Evolutionary conservation across 441 rosid species (phyloP).

Genomic region (Erodium moschatum): DNA sequence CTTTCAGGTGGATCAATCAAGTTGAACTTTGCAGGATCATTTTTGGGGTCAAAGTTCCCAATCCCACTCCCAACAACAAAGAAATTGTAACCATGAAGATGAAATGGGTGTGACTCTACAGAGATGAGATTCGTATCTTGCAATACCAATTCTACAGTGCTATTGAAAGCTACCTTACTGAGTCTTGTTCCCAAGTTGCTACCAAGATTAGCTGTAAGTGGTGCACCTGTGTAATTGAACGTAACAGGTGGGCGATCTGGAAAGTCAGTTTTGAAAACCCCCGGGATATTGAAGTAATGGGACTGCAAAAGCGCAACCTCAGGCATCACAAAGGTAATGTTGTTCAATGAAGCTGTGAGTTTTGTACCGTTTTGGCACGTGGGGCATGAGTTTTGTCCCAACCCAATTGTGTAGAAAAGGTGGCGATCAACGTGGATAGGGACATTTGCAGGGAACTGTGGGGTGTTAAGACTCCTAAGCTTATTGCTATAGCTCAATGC

Average conservation of each 20-base stretch:
- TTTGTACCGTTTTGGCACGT: constrained; percentile 41
- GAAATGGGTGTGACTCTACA: constrained; percentile 63
- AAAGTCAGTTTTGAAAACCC: constrained; percentile 48
- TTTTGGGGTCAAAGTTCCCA: constrained; percentile 48
- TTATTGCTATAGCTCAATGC: constrained; percentile 36
- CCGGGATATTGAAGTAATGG: constrained; percentile 39
- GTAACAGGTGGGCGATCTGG: constrained; percentile 49
- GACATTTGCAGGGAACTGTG: constrained; percentile 38
- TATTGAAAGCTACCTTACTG: constrained; percentile 44
- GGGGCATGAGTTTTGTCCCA: constrained; percentile 43
- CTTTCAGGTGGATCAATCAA: constrained; percentile 52
- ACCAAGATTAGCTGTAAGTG: constrained; percentile 36
- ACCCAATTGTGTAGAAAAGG: constrained; percentile 35
- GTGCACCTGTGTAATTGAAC: constrained; percentile 51
- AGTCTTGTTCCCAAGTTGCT: constrained; percentile 36
- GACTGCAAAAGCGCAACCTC: constrained; percentile 48
- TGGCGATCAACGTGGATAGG: constrained; percentile 46
- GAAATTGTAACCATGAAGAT: constrained; percentile 66
- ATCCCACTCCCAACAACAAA: constrained; percentile 50
- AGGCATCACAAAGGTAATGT: constrained; percentile 43
- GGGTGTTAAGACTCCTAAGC: constrained; percentile 38
- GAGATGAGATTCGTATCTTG: constrained; percentile 53
- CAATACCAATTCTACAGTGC: constrained; percentile 48
- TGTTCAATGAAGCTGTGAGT: constrained; percentile 48
- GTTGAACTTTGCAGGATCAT: constrained; percentile 45